Base-by-base conservation (phyloP, 345 rosid genomes). In the Melaleuca alternifolia region DNA sequence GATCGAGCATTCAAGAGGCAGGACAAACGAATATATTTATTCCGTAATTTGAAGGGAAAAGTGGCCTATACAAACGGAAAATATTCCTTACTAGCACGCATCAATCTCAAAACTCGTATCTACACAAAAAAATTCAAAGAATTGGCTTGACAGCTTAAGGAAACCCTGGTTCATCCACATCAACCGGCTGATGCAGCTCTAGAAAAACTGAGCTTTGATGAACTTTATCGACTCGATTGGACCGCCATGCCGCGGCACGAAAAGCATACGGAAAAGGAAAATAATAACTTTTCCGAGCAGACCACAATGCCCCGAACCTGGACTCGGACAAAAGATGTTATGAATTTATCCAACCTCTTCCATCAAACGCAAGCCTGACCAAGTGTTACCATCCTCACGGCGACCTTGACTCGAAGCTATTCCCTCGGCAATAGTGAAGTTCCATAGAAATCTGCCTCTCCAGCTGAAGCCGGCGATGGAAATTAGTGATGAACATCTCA, bases 361-460 rank as follows among this genome's bases (percentile, higher is more conserved):
- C 71, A n/a, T 59, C 71, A 21, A 9, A 18, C 2, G 81, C 26
- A 10, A 20, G 48, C 48, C 81, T 37, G 79, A 71, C 48, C 26
- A 46, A 71, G 48, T 18, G 37, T 37, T 37, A 18, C 18, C 85
- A 56, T 33, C 82, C 30, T 83, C 85, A 83, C 3, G 85, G 85
- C 30, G 88, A 51, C 20, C 81, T 41, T 51, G 65, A 61, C 41
- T 54, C 50, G 85, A 87, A 87, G 87, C 88, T 89, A 6, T 85
- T 85, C 30, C 84, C 88, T 51, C 65, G 82, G 84, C 56, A 33
- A 54, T 93, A 92, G 7, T 86, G 86, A 33, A 87, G 85, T 87
- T 89, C 77, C 90, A 92, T 84, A 53, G 93, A 93, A 83, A 91
- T 83, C 86, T 92, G 93, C 62, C 91, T 84, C 54, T 93, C 93